Evolutionary conservation across 345 rosid species (phyloP), one percentile per base, ranked within the genome.

Genomic region (Draba incana): DNA sequence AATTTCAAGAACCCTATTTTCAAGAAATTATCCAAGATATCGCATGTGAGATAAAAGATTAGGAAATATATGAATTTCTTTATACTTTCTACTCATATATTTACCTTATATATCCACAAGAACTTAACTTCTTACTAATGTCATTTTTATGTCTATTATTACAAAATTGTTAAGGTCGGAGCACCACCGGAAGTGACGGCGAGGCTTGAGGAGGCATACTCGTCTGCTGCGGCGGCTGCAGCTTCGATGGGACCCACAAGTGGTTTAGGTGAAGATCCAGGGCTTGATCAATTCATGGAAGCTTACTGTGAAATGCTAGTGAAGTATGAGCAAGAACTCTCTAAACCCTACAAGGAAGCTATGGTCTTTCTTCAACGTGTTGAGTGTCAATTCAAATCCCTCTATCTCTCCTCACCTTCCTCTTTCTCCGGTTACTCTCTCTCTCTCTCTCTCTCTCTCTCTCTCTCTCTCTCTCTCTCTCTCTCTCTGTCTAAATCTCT

Each of bases 241-340:
- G 83, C 77, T 2, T 66, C 87, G 6, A 79, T 81, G 77, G 85
- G 81, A 4, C 50, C 79, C 6, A 55, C 71, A 27, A 74, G 81
- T 9, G 67, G 83, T 48, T 15, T 87, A 11, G 98, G 98, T 20
- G 94, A 92, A 80, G 98, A 95, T 78, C 98, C 99, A 43, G 93
- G 86, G 3, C 89, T 95, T 48, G 99, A 95, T 69, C 98, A 92
- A 75, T 92, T 95, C 87, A 95, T 95, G 99, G 98, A 95, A 71
- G 99, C 99, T 38, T 95, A 95, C 70, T 95, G 97, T 60, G 98
- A 95, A 90, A 92, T 95, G 99, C 81, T 95, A 43, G 84, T 77
- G 14, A 92, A 95, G 79, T 95, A 95, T 23, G 98, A 95, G 79
- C 92, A 89, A 78, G 99, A 92, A 41, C 92, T 95, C 66, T 84